Base-by-base conservation (phyloP, 192 early-diverging fungal genomes). In the Backusella morwellensis region DNA sequence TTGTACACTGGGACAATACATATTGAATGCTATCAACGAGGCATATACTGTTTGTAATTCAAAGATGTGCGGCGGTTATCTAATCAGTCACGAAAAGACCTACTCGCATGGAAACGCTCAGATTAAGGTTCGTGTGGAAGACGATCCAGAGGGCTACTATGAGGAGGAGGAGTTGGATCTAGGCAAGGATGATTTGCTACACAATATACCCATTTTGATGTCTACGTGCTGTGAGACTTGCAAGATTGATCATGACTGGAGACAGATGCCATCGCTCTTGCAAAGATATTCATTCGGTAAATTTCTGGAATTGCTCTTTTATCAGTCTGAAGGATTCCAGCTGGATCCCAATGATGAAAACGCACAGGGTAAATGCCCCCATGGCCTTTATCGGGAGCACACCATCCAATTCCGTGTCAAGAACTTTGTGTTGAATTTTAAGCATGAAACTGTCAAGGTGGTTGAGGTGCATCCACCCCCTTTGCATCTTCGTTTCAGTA, bases 241-340 rank as follows among this genome's bases (percentile, higher is more conserved):
- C 17, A 50, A 72, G 12, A 34, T 72, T 19, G 29, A 42, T 6
- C 40, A 72, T 19, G 26, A 29, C 15, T 72, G 44, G 40, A 44
- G 21, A 72, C 70, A 26, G 6, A 92, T 99, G 88, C 93, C 95
- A 0, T 91, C 92, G 21, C 91, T 93, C 38, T 88, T 93, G 21
- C 95, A 93, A 91, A 93, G 94, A 69, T 96, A 95, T 80, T 99
- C 98, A 6, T 97, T 98, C 88, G 98, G 96, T 69, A 99, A 99
- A 84, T 98, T 94, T 78, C 81, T 99, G 23, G 98, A 99, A 81
- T 83, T 96, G 5, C 87, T 94, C 0, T 96, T 98, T 66, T 97
- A 99, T 83, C 92, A 93, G 82, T 83, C 82, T 12, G 81, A 81
- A 14, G 38, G 29, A 6, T 40, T 19, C 1, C 23, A 21, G 14